Base-by-base conservation (phyloP, 2,329 filamentous ascomycete genomes). In the Arthrobotrys entomopaga region DNA sequence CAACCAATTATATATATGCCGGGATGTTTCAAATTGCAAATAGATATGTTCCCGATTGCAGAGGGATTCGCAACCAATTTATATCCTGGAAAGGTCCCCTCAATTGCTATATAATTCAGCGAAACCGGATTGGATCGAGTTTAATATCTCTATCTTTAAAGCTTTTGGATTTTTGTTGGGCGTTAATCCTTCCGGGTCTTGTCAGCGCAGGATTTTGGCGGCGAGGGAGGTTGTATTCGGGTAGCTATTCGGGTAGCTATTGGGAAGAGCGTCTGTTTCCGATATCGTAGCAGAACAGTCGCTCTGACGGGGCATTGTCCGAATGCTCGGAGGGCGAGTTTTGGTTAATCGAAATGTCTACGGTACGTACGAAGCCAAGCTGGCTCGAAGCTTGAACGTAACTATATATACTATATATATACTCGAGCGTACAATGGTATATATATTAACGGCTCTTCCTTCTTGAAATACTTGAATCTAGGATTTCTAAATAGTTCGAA, bases 291-390 rank as follows among this genome's bases (percentile, higher is more conserved):
- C 20, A 65, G 56, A 63, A 63, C 43, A 61, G 70, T 34, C 58
- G 70, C 57, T 67, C 63, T 67, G 70, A 53, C 43, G 38, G 59
- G 59, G 70, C 70, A 74, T 74, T 66, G 63, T 67, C 61, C 69
- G 69, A 74, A 67, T 59, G 24, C 50, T 67, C 63, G 70, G 65
- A 70, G 42, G 50, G 20, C 19, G 26, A 60, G 40, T 20, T 29
- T 22, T 53, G 49, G 49, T 19, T 19, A 50, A 53, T 56, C 48
- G 65, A 52, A 50, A 53, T 20, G 42, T 73, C 57, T 73, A 73
- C 61, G 49, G 43, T 50, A 63, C 50, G 43, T 50, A 63, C 50
- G 26, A 50, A 46, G 46, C 34, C 65, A 60, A 56, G 67, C 24
- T 24, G 53, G 67, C 24, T 24, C 46, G 67, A 65, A 72, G 67